Conservation (phyloP, 2,329 filamentous ascomycete genomes). For the Trichoderma sp. region DNA sequence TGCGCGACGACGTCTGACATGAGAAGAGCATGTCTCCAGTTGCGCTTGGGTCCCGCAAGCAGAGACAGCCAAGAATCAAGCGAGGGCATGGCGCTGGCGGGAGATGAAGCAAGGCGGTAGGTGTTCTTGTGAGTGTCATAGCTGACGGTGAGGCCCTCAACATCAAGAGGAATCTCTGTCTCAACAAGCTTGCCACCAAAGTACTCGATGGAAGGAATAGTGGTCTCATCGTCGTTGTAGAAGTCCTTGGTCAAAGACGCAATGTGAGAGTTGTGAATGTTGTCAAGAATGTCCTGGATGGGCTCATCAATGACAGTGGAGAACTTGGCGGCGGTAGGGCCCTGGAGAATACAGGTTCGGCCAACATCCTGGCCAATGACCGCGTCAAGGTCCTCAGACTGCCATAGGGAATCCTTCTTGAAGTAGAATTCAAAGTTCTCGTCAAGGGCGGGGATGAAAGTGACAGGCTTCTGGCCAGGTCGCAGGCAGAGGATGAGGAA, state of each 20-base stretch:
- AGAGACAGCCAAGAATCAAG: conserved; percentile 83
- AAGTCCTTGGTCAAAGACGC: conserved; percentile 72
- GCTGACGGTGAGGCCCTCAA: conserved; percentile 82
- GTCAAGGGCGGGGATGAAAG: conserved; percentile 92
- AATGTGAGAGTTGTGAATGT: conserved; percentile 87
- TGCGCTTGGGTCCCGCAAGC: conserved; percentile 79
- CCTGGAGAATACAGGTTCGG: conserved; percentile 93
- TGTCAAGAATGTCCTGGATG: conserved; percentile 89
- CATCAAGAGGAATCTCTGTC: conserved; percentile 66
- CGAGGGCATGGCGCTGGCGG: conserved; percentile 71
- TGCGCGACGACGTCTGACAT: conserved; percentile 92
- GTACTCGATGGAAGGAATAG: conserved; percentile 86
- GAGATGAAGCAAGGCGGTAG: conserved; percentile 76
- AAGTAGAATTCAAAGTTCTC: conserved; percentile 99
- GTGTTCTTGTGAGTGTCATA: conserved; percentile 75
- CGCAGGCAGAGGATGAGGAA: conserved; percentile 91
- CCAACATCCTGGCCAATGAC: conserved; percentile 96
- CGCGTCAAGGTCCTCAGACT: conserved; percentile 94
- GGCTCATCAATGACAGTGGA: conserved; percentile 89
- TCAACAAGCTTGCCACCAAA: conserved; percentile 87
- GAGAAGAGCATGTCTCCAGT: conserved; percentile 93
- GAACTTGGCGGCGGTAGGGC: conserved; percentile 87
- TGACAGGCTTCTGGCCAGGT: conserved; percentile 90
- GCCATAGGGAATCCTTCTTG: conserved; percentile 99
- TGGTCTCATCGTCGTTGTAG: conserved; percentile 69